Evolutionary conservation across 1,284 basidiomycete species (phyloP), one percentile per base, ranked within the genome.

Genomic region (Malassezia caprae): DNA sequence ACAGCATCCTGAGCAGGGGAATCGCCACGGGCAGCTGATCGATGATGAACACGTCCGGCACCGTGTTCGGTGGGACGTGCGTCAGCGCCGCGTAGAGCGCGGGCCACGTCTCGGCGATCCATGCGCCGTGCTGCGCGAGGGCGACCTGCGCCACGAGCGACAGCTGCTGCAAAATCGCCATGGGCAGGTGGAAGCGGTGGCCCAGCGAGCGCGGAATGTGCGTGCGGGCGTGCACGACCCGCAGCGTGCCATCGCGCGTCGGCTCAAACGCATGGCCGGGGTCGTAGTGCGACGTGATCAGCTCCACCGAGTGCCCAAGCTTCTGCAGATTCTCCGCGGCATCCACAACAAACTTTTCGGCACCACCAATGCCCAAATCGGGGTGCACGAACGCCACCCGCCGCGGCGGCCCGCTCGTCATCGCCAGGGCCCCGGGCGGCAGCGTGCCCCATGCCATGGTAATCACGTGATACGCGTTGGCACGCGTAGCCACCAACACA

Each of bases 361-460:
- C 93, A 12, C 93, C 93, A 87, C 91, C 91, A 51, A 96, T 93
- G 48, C 91, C 91, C 4, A 96, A 79, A 78, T 96, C 91, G 23
- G 91, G 91, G 74, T 96, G 91, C 52, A 96, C 80, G 76, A 96
- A 91, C 3, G 86, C 90, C 59, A 96, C 80, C 13, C 80, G 32
- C 13, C 32, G 6, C n/a, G 32, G 32, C 32, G 32, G 32, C 6
- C 32, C 32, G 37, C 37, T 61, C 8, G 69, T 58, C 48, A 61
- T 63, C 35, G 17, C 28, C 35, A 12, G 31, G 28, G 4, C n/a
- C 17, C 17, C 17, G 37, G 11, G 37, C n/a, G 41, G 24, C 24
- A 17, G 4, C 41, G 24, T 8, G 13, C 17, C 19, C 37, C 37
- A 3, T 39, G 37, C 8, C 11, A 3, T 15, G 13, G 3, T 2